Conservation (phyloP, 2,329 filamentous ascomycete species). For the Chaetoscypha palmicola region DNA sequence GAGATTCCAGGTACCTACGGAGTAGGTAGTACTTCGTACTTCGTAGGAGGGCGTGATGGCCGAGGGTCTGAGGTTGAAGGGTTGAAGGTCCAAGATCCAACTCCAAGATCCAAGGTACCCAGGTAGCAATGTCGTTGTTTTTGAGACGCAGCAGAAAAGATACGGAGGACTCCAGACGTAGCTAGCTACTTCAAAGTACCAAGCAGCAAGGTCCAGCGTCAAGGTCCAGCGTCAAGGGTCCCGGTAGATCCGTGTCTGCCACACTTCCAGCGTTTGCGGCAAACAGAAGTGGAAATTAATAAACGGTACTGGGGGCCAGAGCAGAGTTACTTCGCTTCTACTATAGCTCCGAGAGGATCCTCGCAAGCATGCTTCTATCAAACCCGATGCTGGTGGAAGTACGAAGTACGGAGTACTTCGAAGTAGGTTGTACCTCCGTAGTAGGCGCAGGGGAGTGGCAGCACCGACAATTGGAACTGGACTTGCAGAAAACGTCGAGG, state of each 20-base stretch:
- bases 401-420: too few species aligned
- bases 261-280: slow-evolving; percentile 19
- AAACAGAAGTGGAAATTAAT: slow-evolving; percentile 24
- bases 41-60: neutral
- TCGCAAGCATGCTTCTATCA: neutral
- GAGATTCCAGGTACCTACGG: neutral
- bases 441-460: too few species aligned
- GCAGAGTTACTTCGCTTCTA: neutral
- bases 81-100: too few species aligned
- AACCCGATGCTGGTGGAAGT: too few species aligned
- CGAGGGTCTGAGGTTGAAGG: neutral
- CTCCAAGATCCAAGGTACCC: too few species aligned
- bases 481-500: too few species aligned
- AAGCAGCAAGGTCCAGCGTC: too few species aligned
- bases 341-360: neutral
- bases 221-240: slow-evolving; percentile 14
- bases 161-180: neutral
- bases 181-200: too few species aligned
- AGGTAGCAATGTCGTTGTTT: slow-evolving; percentile 4
- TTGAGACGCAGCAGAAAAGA: slow-evolving; percentile 12
- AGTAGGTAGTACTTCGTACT: neutral
- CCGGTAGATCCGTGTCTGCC: slow-evolving; percentile 15
- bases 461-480: too few species aligned
- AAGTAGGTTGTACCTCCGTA: too few species aligned
- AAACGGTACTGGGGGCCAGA: slow-evolving; percentile 6